phyloP scores from a whole-genome alignment of 768 basidiomycete species.

The Phlebiopsis flavidoalba region DNA sequence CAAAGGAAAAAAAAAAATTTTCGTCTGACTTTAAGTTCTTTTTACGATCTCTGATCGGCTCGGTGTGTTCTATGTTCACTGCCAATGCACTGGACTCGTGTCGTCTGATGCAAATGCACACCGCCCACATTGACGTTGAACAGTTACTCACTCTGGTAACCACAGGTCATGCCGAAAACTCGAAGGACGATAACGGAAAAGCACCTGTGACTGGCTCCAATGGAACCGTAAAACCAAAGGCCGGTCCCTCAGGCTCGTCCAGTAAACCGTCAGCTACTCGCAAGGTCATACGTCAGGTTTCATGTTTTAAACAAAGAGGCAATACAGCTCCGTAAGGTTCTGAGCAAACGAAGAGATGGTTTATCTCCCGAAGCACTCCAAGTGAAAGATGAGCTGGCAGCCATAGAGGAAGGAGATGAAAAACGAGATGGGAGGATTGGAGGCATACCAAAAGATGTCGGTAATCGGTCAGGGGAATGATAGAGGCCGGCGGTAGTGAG shows the following conservation, averaged over 20 bases:
- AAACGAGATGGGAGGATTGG: slow-evolving; percentile 71
- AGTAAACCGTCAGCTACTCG: slow-evolving; percentile 59
- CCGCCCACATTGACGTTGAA: no score
- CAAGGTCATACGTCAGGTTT: slow-evolving; percentile 70
- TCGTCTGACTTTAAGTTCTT: not conserved
- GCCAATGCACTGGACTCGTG: not conserved
- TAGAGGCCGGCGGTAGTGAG: slow-evolving; percentile 86
- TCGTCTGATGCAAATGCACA: not conserved
- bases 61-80: not conserved
- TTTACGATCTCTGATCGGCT: not conserved
- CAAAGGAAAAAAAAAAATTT: no score
- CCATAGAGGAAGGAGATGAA: slow-evolving; percentile 61
- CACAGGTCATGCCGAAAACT: slow-evolving; percentile 34
- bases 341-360: not conserved
- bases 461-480: slow-evolving; percentile 73
- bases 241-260: slow-evolving; percentile 30
- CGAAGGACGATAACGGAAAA: slow-evolving; percentile 38
- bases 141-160: not conserved
- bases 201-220: slow-evolving; percentile 33
- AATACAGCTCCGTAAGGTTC: slow-evolving; percentile 40
- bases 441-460: slow-evolving; percentile 81
- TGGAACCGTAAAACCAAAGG: slow-evolving; percentile 10
- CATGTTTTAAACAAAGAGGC: slow-evolving; percentile 76
- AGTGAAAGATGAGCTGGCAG: slow-evolving; percentile 32
- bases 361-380: not conserved